phyloP scores from a whole-genome alignment of 495 filamentous ascomycete genomes.

The Talaromyces stipitatus region DNA sequence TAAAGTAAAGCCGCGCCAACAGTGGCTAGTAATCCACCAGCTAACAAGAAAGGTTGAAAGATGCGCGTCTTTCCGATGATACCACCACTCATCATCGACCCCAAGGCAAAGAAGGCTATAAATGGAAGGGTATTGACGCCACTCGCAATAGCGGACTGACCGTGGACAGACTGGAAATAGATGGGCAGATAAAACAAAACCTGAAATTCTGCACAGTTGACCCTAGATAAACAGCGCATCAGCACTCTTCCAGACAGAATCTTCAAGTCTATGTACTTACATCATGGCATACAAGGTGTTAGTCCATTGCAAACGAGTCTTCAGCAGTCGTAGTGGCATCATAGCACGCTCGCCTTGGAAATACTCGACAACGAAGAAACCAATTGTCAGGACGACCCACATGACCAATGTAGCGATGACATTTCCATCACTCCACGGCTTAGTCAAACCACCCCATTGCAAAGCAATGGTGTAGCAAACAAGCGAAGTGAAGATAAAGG shows the following conservation, averaged over 20 bases:
- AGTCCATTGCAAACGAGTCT: constrained; percentile 7
- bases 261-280: not conserved
- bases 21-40: constrained; percentile 15
- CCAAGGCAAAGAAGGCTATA: constrained; percentile 6
- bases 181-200: constrained; percentile 43
- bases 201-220: constrained; percentile 27
- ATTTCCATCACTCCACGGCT: constrained; percentile 18
- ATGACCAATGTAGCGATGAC: constrained; percentile 25
- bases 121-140: constrained; percentile 24
- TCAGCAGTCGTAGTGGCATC: constrained; percentile 5
- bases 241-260: too few species aligned
- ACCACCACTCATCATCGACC: constrained; percentile 8
- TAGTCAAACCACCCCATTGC: constrained; percentile 24
- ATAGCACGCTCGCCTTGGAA: constrained; percentile 8
- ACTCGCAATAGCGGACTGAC: constrained; percentile 22
- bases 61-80: constrained; percentile 12
- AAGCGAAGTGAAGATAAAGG: constrained; percentile 10
- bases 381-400: not conserved
- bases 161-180: constrained; percentile 36
- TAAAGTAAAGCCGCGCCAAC: constrained; percentile 23
- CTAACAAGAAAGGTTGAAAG: constrained; percentile 9
- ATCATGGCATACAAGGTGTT: constrained; percentile 4
- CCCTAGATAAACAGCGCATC: too few species aligned
- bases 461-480: constrained; percentile 17
- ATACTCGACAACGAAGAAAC: constrained; percentile 5